These are phyloP conservation scores for Penicillium macrosclerotiorum DNA, from an alignment of 495 filamentous ascomycete genomes.

Conservation along the genomic window DNA sequence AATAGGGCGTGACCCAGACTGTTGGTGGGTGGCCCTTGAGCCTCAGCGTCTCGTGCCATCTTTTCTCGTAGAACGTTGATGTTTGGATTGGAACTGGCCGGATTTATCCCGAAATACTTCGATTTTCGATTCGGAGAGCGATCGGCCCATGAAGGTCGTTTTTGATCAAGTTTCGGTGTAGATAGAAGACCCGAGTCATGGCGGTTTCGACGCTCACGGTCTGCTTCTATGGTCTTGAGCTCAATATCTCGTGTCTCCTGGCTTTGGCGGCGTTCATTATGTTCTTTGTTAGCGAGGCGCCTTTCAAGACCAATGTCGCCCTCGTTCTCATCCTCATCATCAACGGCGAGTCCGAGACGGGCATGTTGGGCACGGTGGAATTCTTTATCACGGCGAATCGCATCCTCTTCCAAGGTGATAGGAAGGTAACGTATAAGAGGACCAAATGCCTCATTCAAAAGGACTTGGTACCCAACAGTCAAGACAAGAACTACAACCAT, in stretches of 20 bases:
- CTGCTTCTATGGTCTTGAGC: constrained; percentile 49
- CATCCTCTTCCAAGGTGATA: constrained; percentile 94
- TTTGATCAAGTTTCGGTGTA: constrained; percentile 19
- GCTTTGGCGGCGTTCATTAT: constrained; percentile 32
- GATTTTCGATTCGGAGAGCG: constrained; percentile 41
- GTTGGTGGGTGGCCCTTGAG: constrained; percentile 53
- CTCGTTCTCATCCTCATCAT: constrained; percentile 26
- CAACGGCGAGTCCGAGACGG: constrained; percentile 48
- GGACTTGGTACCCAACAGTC: constrained; percentile 76
- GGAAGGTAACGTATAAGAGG: constrained; percentile 87
- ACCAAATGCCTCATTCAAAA: constrained; percentile 81
- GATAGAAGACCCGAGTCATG: constrained; percentile 15
- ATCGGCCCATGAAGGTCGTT: constrained; percentile 42
- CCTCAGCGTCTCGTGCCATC: constrained; percentile 57
- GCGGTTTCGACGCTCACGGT: constrained; percentile 16
- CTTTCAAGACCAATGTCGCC: constrained; percentile 45
- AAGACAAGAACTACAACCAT: constrained; percentile 76
- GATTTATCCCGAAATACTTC: constrained; percentile 38
- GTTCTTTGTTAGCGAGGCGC: constrained; percentile 42
- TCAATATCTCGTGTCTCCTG: constrained; percentile 58
- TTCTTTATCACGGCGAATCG: constrained; percentile 81
- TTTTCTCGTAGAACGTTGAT: constrained; percentile 36
- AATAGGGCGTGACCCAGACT: constrained; percentile 76
- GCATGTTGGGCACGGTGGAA: constrained; percentile 76
- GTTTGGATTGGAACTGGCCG: constrained; percentile 28